Evolutionary conservation across 1,284 basidiomycete genomes (phyloP).

Genomic region (Malassezia equina): DNA sequence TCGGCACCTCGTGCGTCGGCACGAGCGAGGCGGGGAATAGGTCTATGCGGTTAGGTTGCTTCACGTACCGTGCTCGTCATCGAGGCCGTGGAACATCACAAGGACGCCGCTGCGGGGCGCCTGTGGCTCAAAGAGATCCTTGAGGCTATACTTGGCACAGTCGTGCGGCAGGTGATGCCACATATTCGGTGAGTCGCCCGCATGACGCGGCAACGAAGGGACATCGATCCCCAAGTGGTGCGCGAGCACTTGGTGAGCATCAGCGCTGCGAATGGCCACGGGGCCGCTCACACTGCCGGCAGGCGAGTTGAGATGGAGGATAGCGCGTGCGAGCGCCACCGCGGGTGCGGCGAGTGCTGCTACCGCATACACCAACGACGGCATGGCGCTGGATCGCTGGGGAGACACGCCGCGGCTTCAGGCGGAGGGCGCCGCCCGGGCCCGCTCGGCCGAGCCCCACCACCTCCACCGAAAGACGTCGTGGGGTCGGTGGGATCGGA

Average conservation of each 20-base stretch:
- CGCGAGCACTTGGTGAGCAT: conserved; percentile 10
- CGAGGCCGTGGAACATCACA: conserved; percentile 3
- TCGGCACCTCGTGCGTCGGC: conserved; percentile 5
- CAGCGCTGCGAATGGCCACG: neutral
- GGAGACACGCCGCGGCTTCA: neutral
- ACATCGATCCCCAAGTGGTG: conserved; percentile 10
- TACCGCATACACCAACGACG: conserved; percentile 7
- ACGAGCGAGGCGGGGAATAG: conserved; percentile 5
- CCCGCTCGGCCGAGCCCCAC: conserved; percentile 5
- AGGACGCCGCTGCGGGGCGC: neutral
- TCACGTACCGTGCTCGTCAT: neutral
- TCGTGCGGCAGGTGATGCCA: conserved; percentile 16
- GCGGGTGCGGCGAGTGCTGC: conserved; percentile 3
- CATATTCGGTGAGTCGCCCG: neutral
- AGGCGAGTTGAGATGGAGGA: neutral
- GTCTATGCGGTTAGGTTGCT: neutral
- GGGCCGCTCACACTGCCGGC: neutral
- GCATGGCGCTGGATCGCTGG: conserved; percentile 2
- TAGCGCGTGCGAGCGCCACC: conserved; percentile 5
- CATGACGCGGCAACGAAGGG: neutral
- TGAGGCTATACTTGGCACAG: conserved; percentile 6
- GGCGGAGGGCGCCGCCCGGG: neutral
- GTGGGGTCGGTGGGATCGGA: no score
- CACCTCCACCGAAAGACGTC: neutral
- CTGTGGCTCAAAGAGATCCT: conserved; percentile 7